Evolutionary conservation across 257 asterid genomes (phyloP), one percentile per base, ranked within the genome.

Genomic region (Penstemon barbatus): DNA sequence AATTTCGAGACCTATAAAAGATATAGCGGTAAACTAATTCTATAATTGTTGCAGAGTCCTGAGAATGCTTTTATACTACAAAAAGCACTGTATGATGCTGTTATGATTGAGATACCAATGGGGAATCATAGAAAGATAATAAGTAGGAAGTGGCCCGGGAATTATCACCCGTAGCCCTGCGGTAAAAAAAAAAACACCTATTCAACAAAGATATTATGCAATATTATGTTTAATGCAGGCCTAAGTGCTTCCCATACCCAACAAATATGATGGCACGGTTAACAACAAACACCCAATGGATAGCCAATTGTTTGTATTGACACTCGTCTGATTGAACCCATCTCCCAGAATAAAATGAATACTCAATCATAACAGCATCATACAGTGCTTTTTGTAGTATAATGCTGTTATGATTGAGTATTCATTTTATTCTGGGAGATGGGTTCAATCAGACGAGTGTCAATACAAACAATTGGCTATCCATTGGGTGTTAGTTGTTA

Each of bases 401-500:
- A 0, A 15, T 15, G 18, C 18, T 15, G 18, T 15, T 15, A 15
- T 15, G 18, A 15, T 15, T 15, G 18, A 89, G 62, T 80, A 78
- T 70, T 82, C 91, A 42, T 84, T 68, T 83, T 79, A 74, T 62
- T 79, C 82, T 42, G 77, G 81, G 77, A 81, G 77, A 77, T 82
- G 89, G 86, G 70, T 76, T 68, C 84, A 77, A 54, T 68, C 81
- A 46, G 69, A 69, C 38, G 85, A 78, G 52, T 63, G 67, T 57
- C 80, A 74, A 71, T 74, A 75, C 8, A 81, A 79, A 64, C 79
- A 74, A 69, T 69, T 91, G 68, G 86, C 93, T 62, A 57, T 89
- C 38, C 44, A 75, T 59, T 87, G 96, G 98, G 85, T 84, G 65
- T 54, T 89, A 63, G 90, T 87, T 68, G 89, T 77, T 51, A 90